phyloP scores from a whole-genome alignment of 2,329 filamentous ascomycete genomes.

The Paradendryphiella salina region DNA sequence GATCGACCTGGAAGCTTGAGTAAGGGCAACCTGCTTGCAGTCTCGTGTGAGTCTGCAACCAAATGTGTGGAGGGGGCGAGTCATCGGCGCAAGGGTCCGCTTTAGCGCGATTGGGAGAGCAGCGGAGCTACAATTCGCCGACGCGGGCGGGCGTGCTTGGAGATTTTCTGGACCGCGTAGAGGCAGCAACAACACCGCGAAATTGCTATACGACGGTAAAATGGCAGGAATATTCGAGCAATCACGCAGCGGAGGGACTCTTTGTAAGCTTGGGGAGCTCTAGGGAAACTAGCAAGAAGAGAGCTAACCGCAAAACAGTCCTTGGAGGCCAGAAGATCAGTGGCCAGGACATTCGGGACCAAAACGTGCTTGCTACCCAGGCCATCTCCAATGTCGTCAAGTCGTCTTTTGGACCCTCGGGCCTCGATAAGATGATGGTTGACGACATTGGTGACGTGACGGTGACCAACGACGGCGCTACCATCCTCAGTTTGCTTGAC shows the following conservation, averaged over 20 bases:
- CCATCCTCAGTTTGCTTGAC: constrained; percentile 91
- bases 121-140: constrained; percentile 32
- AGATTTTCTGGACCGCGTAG: constrained; percentile 36
- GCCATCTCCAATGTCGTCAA: constrained; percentile 99
- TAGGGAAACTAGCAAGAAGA: background rate
- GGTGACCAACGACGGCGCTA: constrained; percentile 97
- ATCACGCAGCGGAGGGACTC: constrained; percentile 85
- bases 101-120: constrained; percentile 17
- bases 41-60: constrained; percentile 29
- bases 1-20: constrained; percentile 6
- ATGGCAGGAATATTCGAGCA: constrained; percentile 98
- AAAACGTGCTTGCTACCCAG: constrained; percentile 95
- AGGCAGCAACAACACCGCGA: constrained; percentile 37
- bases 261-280: constrained; percentile 63
- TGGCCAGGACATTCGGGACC: constrained; percentile 92
- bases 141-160: constrained; percentile 22
- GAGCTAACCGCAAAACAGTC: constrained; percentile 57
- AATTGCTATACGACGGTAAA: constrained; percentile 38
- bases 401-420: constrained; percentile 95
- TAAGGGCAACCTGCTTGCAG: constrained; percentile 24
- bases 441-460: constrained; percentile 99
- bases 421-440: constrained; percentile 99
- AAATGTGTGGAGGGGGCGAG: constrained; percentile 38
- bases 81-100: constrained; percentile 29
- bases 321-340: constrained; percentile 97